Base-by-base conservation (phyloP, 75 land plant genomes). In the Picea sitchensis region DNA sequence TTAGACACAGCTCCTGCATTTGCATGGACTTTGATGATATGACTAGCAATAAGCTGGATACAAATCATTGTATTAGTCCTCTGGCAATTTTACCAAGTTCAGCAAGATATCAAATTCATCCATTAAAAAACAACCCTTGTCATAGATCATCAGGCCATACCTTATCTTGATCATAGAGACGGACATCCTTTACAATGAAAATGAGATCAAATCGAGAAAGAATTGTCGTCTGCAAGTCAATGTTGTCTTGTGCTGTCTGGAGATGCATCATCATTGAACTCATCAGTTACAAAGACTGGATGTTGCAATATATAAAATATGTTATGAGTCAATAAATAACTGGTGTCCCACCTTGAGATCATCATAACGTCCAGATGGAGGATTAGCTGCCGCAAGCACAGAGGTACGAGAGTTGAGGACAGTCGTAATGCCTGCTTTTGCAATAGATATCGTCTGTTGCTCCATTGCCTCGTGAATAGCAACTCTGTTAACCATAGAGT, bases 381-480 rank as follows among this genome's bases (percentile, higher is more conserved):
- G 99, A 75, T 97, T 97, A 17, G 99, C 99, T 82, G 99, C 99
- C 58, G 99, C 99, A 84, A 97, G 89, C 64, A 97, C 99, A 41
- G 99, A 93, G 36, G 99, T 97, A 73, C 99, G 89, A 21, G 99
- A 95, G 80, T 97, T 97, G 14, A 97, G 91, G 30, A 97, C 99
- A 60, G 99, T 97, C 59, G 99, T 97, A 74, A 97, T 97, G 79
- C 99, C 99, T 81, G 99, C 99, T 81, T 97, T 97, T 14, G 99
- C 99, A 75, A 97, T 97, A 8, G 99, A 97, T 44, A 97, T 97
- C 5, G 99, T 97, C 80, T 97, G 99, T 76, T 97, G 99, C 79
- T 97, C 99, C 99, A 97, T 97, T 58, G 99, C 99, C 90, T 97
- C 99, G 82, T 97, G 98, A 64, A 97, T 97, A 20, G 99, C 99